Percentiles rank a stretch among this genome's conserved stretches.
These are phyloP conservation scores for Cladorrhinum sp. DNA, from an alignment of 2,329 filamentous ascomycete genomes.

Conservation along the genomic window DNA sequence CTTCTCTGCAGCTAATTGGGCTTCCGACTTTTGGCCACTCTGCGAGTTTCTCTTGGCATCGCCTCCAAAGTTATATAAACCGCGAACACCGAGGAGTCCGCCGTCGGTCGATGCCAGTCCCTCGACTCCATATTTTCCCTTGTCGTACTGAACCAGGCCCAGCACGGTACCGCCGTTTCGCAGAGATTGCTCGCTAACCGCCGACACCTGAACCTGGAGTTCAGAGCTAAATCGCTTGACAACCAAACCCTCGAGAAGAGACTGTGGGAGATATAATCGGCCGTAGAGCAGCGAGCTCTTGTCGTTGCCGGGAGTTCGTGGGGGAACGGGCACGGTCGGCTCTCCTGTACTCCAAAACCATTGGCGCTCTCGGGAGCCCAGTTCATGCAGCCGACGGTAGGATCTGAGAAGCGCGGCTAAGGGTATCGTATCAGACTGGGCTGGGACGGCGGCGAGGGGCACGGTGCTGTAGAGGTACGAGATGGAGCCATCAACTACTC, in stretches of 20 bases:
- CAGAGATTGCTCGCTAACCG: conserved; percentile 68
- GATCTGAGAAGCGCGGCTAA: conserved; percentile 75
- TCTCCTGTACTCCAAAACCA: conserved; percentile 22
- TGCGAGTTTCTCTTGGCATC: conserved; percentile 44
- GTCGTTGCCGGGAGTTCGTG: conserved; percentile 14
- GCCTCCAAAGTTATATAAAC: conserved; percentile 90
- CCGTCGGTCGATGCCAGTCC: conserved; percentile 92
- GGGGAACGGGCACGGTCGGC: conserved; percentile 21
- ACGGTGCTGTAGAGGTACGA: conserved; percentile 94
- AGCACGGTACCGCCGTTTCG: conserved; percentile 74
- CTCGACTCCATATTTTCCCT: conserved; percentile 83
- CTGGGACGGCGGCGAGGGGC: conserved; percentile 63
- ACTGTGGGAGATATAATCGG: conserved; percentile 76
- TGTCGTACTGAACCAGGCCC: conserved; percentile 74
- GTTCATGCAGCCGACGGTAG: conserved; percentile 73
- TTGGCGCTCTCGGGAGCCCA: conserved; percentile 36
- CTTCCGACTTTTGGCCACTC: background rate
- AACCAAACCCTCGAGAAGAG: conserved; percentile 81
- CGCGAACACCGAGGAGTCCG: conserved; percentile 79
- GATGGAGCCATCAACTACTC: conserved; percentile 92
- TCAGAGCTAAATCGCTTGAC: conserved; percentile 74
- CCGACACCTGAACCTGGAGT: conserved; percentile 75
- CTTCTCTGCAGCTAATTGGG: conserved; percentile 32
- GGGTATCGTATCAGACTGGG: conserved; percentile 70
- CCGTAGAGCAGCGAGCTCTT: conserved; percentile 68